Evolutionary conservation across 164 flowering plant species (phyloP).

Genomic region (Tetracentron sinense): DNA sequence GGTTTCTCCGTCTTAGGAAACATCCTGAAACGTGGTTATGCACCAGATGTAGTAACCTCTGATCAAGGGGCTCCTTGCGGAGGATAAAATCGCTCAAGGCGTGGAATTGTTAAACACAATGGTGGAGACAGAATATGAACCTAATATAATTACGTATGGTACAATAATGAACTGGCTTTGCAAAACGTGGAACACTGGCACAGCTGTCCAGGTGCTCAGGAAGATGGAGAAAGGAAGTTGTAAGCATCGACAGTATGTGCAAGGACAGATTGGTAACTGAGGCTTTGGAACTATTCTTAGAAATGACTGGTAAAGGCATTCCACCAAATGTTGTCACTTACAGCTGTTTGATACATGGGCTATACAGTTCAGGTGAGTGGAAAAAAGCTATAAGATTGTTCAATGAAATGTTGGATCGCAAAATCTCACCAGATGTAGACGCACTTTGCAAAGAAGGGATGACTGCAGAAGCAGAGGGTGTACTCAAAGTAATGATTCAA

Average conservation of each 20-base stretch:
- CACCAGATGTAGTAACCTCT: slow-evolving; percentile 5
- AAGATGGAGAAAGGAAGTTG: background rate
- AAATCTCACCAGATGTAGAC: background rate
- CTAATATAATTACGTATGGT: background rate
- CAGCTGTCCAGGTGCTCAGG: background rate
- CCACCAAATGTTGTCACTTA: background rate
- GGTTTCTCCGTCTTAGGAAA: slow-evolving; percentile 20
- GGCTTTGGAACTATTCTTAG: background rate
- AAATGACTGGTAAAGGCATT: background rate
- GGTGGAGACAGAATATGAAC: background rate
- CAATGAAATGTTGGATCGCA: background rate
- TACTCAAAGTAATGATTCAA: background rate
- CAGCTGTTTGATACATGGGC: too few relatives aligned
- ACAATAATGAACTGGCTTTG: background rate
- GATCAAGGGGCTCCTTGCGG: slow-evolving; percentile 11
- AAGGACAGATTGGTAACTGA: background rate
- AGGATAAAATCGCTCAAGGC: background rate
- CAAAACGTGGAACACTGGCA: background rate
- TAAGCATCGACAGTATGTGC: background rate
- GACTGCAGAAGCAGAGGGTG: background rate
- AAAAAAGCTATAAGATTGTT: background rate
- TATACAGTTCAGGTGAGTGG: background rate
- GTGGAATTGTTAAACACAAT: background rate
- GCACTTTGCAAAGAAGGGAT: background rate
- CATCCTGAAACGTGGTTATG: slow-evolving; percentile 4